These are phyloP conservation scores for Typha latifolia DNA, from an alignment of 176 grass and related monocot species.

Conservation along the genomic window DNA sequence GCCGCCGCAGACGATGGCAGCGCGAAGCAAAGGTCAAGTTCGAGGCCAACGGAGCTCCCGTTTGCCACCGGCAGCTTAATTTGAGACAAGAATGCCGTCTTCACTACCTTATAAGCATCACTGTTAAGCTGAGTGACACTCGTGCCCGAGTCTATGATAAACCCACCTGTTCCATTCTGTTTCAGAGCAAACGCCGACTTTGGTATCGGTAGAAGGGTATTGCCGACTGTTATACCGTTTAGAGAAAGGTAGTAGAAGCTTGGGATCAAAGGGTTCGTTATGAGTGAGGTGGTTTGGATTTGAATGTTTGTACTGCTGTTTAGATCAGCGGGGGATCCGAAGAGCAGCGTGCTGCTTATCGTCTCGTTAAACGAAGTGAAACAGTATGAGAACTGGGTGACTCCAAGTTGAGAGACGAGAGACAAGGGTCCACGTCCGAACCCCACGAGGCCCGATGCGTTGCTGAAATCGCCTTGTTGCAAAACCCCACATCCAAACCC, in stretches of 20 bases:
- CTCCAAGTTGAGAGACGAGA: conserved; percentile 11
- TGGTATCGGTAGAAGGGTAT: not conserved
- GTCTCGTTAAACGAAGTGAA: not conserved
- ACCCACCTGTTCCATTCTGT: conserved; percentile 37
- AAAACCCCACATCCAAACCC: conserved; percentile 18
- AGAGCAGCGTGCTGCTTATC: conserved; percentile 1
- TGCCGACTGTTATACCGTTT: conserved; percentile 10
- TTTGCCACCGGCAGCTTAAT: not conserved
- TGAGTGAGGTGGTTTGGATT: not conserved
- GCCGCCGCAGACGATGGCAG: not conserved
- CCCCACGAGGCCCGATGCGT: not conserved
- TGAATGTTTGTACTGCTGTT: not conserved
- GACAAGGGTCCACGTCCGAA: conserved; percentile 17
- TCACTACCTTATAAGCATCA: not conserved
- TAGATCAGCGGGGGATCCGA: conserved; percentile 3
- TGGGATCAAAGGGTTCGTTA: not conserved
- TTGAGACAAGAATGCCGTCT: not conserved
- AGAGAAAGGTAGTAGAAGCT: conserved; percentile 21
- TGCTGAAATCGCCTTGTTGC: conserved; percentile 3
- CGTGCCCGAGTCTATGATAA: conserved; percentile 36
- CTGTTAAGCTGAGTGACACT: conserved; percentile 24
- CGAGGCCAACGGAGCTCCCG: not conserved
- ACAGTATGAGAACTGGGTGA: conserved; percentile 17
- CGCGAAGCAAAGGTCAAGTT: not conserved
- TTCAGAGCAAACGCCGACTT: conserved; percentile 10